Evolutionary conservation across 2,329 filamentous ascomycete species (phyloP).

Genomic region (Pyrenophora teres): DNA sequence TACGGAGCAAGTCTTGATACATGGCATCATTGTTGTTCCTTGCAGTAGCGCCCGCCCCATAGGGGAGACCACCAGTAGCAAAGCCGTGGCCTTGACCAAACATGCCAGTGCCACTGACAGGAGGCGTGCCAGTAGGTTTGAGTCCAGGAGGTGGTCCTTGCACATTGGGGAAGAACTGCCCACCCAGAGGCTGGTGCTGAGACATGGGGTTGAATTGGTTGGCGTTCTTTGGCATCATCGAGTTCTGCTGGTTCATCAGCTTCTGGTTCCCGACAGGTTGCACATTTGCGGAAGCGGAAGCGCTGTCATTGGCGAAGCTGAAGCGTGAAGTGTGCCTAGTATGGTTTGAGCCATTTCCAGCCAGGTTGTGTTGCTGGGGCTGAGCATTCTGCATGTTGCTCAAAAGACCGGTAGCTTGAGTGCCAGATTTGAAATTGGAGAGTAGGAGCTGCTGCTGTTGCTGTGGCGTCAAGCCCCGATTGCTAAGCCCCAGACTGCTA

Average conservation of each 20-base stretch:
- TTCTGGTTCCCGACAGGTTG: slow-evolving; percentile 80
- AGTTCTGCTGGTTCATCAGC: slow-evolving; percentile 80
- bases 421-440: slow-evolving; percentile 61
- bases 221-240: slow-evolving; percentile 72
- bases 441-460: slow-evolving; percentile 72
- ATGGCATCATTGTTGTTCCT: slow-evolving; percentile 81
- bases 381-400: slow-evolving; percentile 52
- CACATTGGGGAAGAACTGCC: slow-evolving; percentile 81
- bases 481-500: slow-evolving; percentile 56
- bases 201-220: slow-evolving; percentile 57
- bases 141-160: slow-evolving; percentile 92
- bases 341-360: slow-evolving; percentile 69
- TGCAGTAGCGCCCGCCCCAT: slow-evolving; percentile 63
- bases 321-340: slow-evolving; percentile 84
- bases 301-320: slow-evolving; percentile 79
- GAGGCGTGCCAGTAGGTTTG: slow-evolving; percentile 92
- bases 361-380: slow-evolving; percentile 54
- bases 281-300: slow-evolving; percentile 64
- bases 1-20: slow-evolving; percentile 76
- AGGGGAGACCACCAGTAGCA: slow-evolving; percentile 68
- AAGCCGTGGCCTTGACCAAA: slow-evolving; percentile 90
- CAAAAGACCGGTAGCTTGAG: slow-evolving; percentile 60
- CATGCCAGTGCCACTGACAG: slow-evolving; percentile 77
- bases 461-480: slow-evolving; percentile 77
- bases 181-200: slow-evolving; percentile 60